phyloP scores from a whole-genome alignment of 176 grass and related monocot species.

The Oryza meridionalis region DNA sequence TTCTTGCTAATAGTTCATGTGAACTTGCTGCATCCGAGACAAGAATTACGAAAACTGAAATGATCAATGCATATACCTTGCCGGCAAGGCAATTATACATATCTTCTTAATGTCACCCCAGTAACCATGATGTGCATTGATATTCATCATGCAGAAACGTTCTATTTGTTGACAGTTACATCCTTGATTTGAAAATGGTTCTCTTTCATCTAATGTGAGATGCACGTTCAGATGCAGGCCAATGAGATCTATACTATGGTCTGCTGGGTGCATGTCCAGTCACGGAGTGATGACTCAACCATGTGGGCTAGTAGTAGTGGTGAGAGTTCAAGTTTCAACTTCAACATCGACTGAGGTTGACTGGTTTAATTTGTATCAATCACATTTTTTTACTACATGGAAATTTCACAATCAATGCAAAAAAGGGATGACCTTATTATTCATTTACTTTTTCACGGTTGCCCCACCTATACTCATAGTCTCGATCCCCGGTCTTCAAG shows the following conservation, averaged over 20 bases:
- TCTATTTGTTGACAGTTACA: conserved; percentile 31
- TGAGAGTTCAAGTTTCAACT: not conserved
- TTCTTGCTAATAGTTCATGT: not conserved
- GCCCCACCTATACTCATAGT: too few relatives aligned
- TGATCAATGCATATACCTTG: conserved; percentile 1
- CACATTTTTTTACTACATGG: not conserved
- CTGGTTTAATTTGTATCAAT: not conserved
- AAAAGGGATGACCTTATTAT: not conserved
- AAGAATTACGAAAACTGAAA: not conserved
- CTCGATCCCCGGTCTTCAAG: too few relatives aligned
- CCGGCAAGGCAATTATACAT: not conserved
- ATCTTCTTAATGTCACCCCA: conserved; percentile 16
- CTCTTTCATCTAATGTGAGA: conserved; percentile 29
- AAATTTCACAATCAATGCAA: not conserved
- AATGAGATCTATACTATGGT: conserved; percentile 15
- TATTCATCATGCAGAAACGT: not conserved
- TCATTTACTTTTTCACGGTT: not conserved
- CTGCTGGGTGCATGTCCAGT: conserved; percentile 29
- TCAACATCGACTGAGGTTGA: not conserved
- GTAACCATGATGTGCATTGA: not conserved
- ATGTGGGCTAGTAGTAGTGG: not conserved
- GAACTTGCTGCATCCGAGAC: not conserved
- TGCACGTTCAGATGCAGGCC: conserved; percentile 31
- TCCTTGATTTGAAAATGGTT: not conserved
- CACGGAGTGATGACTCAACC: conserved; percentile 1